Evolutionary conservation across 164 flowering plant genomes (phyloP).

Genomic region (Vitis labrusca): DNA sequence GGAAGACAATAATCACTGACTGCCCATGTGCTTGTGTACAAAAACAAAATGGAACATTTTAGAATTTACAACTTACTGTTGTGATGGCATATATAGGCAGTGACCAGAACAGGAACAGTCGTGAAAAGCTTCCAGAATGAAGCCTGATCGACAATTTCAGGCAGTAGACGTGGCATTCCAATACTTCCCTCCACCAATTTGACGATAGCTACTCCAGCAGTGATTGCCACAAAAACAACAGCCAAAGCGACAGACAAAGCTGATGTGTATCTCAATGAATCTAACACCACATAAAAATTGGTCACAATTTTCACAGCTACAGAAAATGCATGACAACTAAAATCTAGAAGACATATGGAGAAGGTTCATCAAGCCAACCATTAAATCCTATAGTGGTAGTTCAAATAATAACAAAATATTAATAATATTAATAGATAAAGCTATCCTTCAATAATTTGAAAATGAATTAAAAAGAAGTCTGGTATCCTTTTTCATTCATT

Average conservation of each 20-base stretch:
- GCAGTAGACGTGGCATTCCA: slow-evolving; percentile 56
- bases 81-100: slow-evolving; percentile 82
- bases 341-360: too few relatives aligned
- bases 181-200: slow-evolving; percentile 53
- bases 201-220: slow-evolving; percentile 43
- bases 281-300: slow-evolving; percentile 25
- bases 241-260: slow-evolving; percentile 77
- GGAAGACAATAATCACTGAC: background rate
- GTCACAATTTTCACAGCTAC: background rate
- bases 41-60: background rate
- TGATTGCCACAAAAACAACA: slow-evolving; percentile 64
- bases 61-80: slow-evolving; percentile 40
- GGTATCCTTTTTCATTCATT: too few relatives aligned
- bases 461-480: background rate
- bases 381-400: too few relatives aligned
- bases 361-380: too few relatives aligned
- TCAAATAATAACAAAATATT: too few relatives aligned
- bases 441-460: background rate
- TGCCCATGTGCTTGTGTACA: background rate
- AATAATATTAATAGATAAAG: background rate
- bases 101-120: slow-evolving; percentile 61
- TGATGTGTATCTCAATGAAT: slow-evolving; percentile 78
- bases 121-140: slow-evolving; percentile 81
- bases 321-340: background rate
- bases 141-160: slow-evolving; percentile 43